Evolutionary conservation across 1,284 basidiomycete genomes (phyloP).

Genomic region (Malassezia psittaci): DNA sequence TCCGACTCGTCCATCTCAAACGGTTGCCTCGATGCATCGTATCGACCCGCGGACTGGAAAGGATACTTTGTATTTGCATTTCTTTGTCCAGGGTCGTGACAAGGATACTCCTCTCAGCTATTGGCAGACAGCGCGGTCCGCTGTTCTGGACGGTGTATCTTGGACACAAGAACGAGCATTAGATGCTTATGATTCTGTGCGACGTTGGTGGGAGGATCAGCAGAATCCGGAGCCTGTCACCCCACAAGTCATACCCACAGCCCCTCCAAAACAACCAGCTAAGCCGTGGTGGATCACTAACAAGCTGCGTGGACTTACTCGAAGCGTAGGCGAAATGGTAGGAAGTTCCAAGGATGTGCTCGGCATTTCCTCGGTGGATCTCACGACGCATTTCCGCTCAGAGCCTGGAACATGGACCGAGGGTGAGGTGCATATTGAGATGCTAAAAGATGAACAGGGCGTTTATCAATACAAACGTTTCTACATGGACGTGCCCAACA

Average conservation of each 20-base stretch:
- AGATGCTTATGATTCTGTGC: constrained; percentile 19
- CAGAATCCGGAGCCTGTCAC: not conserved
- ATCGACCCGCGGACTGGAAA: constrained; percentile 24
- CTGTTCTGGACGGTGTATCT: constrained; percentile 22
- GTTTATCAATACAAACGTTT: constrained; percentile 30
- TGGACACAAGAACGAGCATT: constrained; percentile 25
- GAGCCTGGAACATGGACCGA: constrained; percentile 30
- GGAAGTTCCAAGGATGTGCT: constrained; percentile 13
- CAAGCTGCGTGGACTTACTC: constrained; percentile 6
- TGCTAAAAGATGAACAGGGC: constrained; percentile 35
- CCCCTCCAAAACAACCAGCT: not conserved
- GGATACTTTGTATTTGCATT: constrained; percentile 32
- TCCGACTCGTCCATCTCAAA: constrained; percentile 21
- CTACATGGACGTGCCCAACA: constrained; percentile 33
- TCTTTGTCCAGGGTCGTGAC: constrained; percentile 32
- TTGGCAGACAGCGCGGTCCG: constrained; percentile 23
- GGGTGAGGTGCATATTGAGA: constrained; percentile 35
- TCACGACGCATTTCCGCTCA: not conserved
- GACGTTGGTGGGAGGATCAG: constrained; percentile 13
- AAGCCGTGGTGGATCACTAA: constrained; percentile 18
- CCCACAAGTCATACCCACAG: not conserved
- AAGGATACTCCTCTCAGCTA: constrained; percentile 29
- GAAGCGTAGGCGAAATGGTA: constrained; percentile 1
- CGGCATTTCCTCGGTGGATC: constrained; percentile 5
- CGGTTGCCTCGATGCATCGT: constrained; percentile 21